phyloP scores from a whole-genome alignment of 352 stramenopile species.

The Thalassiosira exigua region DNA sequence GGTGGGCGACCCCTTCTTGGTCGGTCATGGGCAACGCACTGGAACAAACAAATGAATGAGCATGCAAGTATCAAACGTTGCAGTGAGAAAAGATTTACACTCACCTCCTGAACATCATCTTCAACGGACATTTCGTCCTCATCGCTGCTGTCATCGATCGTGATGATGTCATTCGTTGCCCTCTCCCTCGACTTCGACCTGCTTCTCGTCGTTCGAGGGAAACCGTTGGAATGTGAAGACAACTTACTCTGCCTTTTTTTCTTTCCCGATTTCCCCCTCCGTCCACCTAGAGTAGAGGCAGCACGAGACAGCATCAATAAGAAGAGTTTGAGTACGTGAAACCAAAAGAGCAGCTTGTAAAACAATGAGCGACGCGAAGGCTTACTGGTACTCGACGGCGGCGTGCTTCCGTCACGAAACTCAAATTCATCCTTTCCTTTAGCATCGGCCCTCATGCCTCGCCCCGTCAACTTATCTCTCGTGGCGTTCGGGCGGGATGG shows the following conservation, averaged over 20 bases:
- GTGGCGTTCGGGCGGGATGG: no score
- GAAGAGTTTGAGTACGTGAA: neutral
- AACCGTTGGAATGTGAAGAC: neutral
- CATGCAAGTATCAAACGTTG: neutral
- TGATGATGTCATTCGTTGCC: slow-evolving; percentile 2
- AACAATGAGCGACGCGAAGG: neutral
- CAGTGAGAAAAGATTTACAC: neutral
- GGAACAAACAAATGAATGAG: neutral
- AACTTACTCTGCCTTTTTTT: neutral
- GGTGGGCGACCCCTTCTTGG: neutral
- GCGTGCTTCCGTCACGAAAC: neutral
- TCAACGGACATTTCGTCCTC: neutral
- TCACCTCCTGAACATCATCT: neutral
- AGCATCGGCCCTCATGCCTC: no score
- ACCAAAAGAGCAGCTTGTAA: slow-evolving; percentile 5
- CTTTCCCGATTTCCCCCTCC: neutral
- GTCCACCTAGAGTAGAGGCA: neutral
- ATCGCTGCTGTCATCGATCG: slow-evolving; percentile 8
- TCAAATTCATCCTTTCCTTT: neutral
- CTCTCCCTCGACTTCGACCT: slow-evolving; percentile 1
- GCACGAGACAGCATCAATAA: neutral
- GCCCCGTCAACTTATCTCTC: no score
- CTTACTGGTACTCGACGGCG: neutral
- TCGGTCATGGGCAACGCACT: neutral
- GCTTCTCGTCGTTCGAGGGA: neutral